Percentiles rank a stretch among this genome's conserved stretches.
Conservation (phyloP, 1,284 basidiomycete species). For the Puccinia triticina region DNA sequence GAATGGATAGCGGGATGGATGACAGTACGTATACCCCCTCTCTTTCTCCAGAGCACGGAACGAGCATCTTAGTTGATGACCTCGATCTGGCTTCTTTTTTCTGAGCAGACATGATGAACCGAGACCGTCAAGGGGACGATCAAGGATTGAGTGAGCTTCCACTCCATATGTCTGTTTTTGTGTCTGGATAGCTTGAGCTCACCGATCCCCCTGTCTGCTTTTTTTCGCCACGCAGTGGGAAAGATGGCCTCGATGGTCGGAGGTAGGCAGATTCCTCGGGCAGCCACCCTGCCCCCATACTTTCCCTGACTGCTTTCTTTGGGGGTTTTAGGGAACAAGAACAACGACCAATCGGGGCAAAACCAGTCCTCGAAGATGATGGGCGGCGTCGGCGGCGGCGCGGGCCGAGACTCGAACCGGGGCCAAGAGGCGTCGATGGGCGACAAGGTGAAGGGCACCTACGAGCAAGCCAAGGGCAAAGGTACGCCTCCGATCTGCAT, state of each 20-base stretch:
- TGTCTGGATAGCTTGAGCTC: neutral
- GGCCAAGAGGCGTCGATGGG: constrained; percentile 12
- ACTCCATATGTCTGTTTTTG: neutral
- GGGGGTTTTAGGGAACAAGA: neutral
- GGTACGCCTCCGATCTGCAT: neutral
- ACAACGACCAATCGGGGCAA: neutral
- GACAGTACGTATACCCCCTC: neutral
- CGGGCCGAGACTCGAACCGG: neutral
- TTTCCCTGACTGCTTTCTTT: no score
- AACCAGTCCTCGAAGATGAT: neutral
- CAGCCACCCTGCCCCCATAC: no score
- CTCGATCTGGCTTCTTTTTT: no score
- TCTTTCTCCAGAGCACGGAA: no score
- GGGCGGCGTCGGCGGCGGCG: neutral
- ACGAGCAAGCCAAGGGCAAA: constrained; percentile 30
- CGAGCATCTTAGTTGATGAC: neutral
- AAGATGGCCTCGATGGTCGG: constrained; percentile 11
- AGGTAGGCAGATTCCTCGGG: neutral
- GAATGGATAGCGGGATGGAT: constrained; percentile 21
- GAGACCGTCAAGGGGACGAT: neutral
- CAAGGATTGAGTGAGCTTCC: constrained; percentile 2
- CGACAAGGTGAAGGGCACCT: constrained; percentile 33
- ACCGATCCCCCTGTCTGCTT: no score
- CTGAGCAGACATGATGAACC: constrained; percentile 1
- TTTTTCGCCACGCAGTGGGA: neutral